These are phyloP conservation scores for Pterocarpus macrocarpus DNA, from an alignment of 306 rosid genomes.

Conservation along the genomic window DNA sequence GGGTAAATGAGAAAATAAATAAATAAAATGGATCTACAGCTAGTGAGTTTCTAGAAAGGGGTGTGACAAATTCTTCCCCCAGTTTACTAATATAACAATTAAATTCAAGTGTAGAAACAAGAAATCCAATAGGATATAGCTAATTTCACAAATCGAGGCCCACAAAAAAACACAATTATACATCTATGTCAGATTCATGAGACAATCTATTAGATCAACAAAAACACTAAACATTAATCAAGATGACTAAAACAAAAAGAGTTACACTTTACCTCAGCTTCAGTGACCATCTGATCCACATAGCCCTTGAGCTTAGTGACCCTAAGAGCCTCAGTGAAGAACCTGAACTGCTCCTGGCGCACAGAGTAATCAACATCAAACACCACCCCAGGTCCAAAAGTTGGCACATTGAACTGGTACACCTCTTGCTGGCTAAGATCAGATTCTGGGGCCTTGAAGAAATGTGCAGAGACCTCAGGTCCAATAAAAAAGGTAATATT, in stretches of 20 bases:
- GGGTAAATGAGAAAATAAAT: neutral
- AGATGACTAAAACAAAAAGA: neutral
- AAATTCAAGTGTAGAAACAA: neutral
- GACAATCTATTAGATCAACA: neutral
- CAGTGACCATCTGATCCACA: conserved; percentile 94
- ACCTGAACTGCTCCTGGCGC: conserved; percentile 93
- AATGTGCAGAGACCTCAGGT: conserved; percentile 92
- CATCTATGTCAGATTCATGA: neutral
- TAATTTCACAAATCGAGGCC: neutral
- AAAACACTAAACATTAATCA: neutral
- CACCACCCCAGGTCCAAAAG: conserved; percentile 95
- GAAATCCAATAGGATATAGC: neutral
- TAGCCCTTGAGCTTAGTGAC: conserved; percentile 83
- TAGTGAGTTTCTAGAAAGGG: neutral
- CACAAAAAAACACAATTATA: neutral
- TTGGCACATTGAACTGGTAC: conserved; percentile 93
- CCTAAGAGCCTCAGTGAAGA: conserved; percentile 90
- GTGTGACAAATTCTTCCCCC: neutral
- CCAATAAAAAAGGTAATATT: conserved; percentile 88
- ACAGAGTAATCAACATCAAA: conserved; percentile 93
- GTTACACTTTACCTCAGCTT: conserved; percentile 66
- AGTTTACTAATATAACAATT: neutral
- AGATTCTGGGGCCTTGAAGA: conserved; percentile 85
- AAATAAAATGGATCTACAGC: conserved; percentile 11
- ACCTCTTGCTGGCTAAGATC: conserved; percentile 98